Percentiles rank a stretch among this genome's conserved stretches.
These are phyloP conservation scores for Podila epicladia DNA, from an alignment of 192 early-diverging fungal species.

Conservation along the genomic window DNA sequence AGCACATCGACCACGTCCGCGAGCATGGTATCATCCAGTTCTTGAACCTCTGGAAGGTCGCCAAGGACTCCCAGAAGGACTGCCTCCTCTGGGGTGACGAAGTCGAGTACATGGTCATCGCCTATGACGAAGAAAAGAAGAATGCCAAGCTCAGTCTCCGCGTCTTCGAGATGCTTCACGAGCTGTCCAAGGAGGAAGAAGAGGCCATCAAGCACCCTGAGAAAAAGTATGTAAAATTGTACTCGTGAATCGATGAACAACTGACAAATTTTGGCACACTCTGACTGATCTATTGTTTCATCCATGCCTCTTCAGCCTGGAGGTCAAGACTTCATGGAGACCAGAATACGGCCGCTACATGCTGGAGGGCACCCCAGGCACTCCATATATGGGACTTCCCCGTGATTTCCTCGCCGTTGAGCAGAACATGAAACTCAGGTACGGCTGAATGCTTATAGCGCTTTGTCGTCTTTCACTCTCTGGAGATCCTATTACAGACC, in stretches of 20 bases:
- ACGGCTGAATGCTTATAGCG: not conserved
- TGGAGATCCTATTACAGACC: not conserved
- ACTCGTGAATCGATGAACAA: not conserved
- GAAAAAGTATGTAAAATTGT: constrained; percentile 50
- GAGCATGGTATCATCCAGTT: constrained; percentile 95
- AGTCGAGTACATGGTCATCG: constrained; percentile 94
- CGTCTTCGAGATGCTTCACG: constrained; percentile 82
- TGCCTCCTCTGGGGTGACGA: constrained; percentile 96
- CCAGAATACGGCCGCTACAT: constrained; percentile 98
- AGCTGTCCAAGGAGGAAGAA: constrained; percentile 78
- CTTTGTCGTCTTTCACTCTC: constrained; percentile 10
- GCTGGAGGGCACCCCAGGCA: constrained; percentile 95
- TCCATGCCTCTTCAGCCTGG: constrained; percentile 39
- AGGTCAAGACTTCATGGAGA: constrained; percentile 85
- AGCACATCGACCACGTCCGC: constrained; percentile 88
- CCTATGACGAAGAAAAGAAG: constrained; percentile 77
- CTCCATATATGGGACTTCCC: constrained; percentile 88
- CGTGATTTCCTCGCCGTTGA: constrained; percentile 86
- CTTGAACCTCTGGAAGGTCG: constrained; percentile 82
- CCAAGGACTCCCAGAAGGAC: constrained; percentile 85
- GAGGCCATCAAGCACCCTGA: constrained; percentile 58
- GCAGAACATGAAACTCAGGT: constrained; percentile 81
- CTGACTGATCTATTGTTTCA: not conserved
- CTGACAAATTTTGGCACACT: not conserved
- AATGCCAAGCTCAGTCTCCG: constrained; percentile 78